A percentile compares a stretch with the other conserved stretches of the same genome.
Conservation (phyloP, 306 rosid genomes). For the Begonia loranthoides region DNA sequence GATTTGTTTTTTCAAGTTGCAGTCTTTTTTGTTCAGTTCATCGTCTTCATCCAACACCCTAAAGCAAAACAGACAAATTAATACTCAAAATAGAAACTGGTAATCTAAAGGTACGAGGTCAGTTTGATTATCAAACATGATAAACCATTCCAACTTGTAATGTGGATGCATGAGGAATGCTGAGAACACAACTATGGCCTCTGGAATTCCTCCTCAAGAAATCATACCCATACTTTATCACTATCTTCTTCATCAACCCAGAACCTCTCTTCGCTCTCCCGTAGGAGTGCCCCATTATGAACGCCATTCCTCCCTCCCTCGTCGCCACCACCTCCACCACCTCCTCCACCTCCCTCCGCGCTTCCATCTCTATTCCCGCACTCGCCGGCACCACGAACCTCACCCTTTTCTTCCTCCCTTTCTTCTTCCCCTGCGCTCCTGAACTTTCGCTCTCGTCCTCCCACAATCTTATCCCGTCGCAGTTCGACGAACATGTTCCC, state of each 20-base stretch:
- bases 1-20: too few species aligned
- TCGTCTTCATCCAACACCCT: too few species aligned
- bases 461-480: conserved; percentile 51
- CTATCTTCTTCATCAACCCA: conserved; percentile 61
- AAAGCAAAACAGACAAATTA: too few species aligned
- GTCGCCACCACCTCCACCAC: conserved; percentile 77
- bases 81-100: neutral
- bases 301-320: conserved; percentile 92
- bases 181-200: conserved; percentile 73
- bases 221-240: conserved; percentile 72
- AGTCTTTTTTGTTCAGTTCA: too few species aligned
- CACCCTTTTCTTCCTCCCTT: conserved; percentile 44
- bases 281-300: conserved; percentile 88
- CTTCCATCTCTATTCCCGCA: conserved; percentile 42
- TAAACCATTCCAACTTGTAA: conserved; percentile 93
- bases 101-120: too few species aligned
- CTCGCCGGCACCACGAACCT: conserved; percentile 62
- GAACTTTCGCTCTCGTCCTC: conserved; percentile 31
- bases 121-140: conserved; percentile 28
- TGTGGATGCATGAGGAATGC: conserved; percentile 87
- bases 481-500: too few species aligned
- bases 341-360: conserved; percentile 47
- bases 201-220: conserved; percentile 87
- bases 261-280: conserved; percentile 90
- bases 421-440: conserved; percentile 4